Evolutionary conservation across 768 basidiomycete genomes (phyloP).

Genomic region (Lentinus tigrinus): DNA sequence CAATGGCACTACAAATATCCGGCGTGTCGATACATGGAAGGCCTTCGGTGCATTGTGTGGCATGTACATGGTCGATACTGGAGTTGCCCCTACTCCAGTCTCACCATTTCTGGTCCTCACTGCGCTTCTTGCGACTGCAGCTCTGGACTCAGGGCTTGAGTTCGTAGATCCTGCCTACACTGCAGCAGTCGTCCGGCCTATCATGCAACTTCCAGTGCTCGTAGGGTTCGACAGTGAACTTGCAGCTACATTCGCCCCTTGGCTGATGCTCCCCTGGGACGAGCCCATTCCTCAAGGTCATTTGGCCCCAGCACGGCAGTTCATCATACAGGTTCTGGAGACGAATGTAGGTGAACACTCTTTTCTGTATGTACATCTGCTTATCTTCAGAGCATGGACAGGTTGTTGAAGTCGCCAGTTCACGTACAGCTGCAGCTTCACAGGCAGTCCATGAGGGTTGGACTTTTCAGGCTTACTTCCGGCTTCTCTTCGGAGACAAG

Average conservation of each 20-base stretch:
- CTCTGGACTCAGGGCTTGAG: too few relatives aligned
- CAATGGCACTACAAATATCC: too few relatives aligned
- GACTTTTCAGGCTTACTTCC: not conserved
- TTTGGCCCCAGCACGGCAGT: not conserved
- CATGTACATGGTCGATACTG: too few relatives aligned
- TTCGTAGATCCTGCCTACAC: too few relatives aligned
- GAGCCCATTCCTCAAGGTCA: not conserved
- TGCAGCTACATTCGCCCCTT: not conserved
- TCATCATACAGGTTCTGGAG: not conserved
- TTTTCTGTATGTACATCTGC: too few relatives aligned
- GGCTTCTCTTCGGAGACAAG: not conserved
- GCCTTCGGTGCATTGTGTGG: too few relatives aligned
- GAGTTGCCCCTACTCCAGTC: too few relatives aligned
- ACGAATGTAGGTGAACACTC: too few relatives aligned
- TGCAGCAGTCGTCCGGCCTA: not conserved
- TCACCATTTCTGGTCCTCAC: too few relatives aligned
- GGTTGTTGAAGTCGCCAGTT: not conserved
- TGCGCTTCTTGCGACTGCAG: too few relatives aligned
- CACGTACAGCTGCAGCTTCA: not conserved
- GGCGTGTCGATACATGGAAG: too few relatives aligned
- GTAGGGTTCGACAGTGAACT: not conserved
- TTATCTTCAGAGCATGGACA: not conserved
- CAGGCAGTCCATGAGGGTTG: too few relatives aligned
- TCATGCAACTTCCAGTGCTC: not conserved
- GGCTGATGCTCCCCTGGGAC: not conserved